Evolutionary conservation across 2,329 filamentous ascomycete genomes (phyloP).

Genomic region (Ophiocordyceps sinensis): DNA sequence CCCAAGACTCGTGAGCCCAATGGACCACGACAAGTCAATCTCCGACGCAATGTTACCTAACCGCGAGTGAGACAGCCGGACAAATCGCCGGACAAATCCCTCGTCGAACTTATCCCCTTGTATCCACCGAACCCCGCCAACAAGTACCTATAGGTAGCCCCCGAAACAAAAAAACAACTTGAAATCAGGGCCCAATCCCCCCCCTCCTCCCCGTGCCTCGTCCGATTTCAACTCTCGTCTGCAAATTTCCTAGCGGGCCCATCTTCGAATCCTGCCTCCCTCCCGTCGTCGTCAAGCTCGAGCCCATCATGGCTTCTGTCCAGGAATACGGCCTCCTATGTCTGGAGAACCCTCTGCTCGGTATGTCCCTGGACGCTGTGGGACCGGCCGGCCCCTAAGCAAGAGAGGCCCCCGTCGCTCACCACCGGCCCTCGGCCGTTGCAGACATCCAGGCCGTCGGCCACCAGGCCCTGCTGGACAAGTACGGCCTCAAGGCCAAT

Average conservation of each 20-base stretch:
- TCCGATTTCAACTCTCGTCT: neutral
- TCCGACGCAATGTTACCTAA: no score
- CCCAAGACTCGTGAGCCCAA: no score
- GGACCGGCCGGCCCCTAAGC: neutral
- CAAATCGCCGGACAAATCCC: no score
- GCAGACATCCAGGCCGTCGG: constrained; percentile 82
- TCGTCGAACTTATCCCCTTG: no score
- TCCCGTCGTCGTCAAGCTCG: neutral
- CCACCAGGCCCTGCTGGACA: constrained; percentile 70
- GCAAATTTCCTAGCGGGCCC: neutral
- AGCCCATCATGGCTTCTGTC: constrained; percentile 49
- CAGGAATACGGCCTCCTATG: constrained; percentile 83
- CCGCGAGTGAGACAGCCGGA: no score
- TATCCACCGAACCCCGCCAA: no score
- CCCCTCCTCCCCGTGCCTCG: no score
- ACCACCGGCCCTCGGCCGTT: neutral
- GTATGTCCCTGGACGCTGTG: constrained; percentile 31
- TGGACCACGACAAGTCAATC: no score
- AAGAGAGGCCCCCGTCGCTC: neutral
- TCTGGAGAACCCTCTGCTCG: constrained; percentile 94
- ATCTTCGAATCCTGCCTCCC: neutral
- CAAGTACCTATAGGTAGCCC: no score
- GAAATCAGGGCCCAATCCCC: no score
- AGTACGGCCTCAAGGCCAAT: constrained; percentile 90
- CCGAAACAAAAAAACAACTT: no score